Base-by-base conservation (phyloP, 495 filamentous ascomycete species). In the Penicillium roqueforti region DNA sequence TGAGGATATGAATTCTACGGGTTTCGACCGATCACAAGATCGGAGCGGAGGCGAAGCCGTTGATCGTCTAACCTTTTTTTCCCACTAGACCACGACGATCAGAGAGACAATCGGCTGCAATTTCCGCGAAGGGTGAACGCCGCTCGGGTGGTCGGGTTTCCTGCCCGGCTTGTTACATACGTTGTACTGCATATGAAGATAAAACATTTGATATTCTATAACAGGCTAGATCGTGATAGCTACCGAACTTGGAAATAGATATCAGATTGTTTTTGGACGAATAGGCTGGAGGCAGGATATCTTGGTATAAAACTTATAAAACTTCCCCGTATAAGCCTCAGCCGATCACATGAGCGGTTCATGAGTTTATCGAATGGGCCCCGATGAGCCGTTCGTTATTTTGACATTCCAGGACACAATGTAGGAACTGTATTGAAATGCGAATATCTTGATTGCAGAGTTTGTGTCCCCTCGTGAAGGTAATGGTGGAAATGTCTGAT, bases 1-100 rank as follows among this genome's bases (percentile, higher is more conserved):
- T 55, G 47, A 22, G 28, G 36, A 41, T 51, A 14, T 19, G 23
- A 32, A 36, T n/a, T 36, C 20, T 31, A 36, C 25, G 36, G 36
- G 43, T 14, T 37, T 14, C 3, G 39, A 29, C 63, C 63, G 63
- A 58, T 66, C 63, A 66, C 63, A 55, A 43, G 63, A 66, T 46
- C 63, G 63, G 63, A 28, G 56, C 41, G 26, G 53, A 48, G 43
- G 36, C 31, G 19, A 23, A 26, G 50, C 50, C 50, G 50, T 44
- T 44, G 20, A 36, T 36, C 39, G 49, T 13, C 49, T 25, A 23
- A 42, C 7, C 3, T 7, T 2, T 5, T 34, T n/a, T 34, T 4
- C 34, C 18, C 6, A 22, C 37, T 32, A 40, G 31, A 14, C 18
- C 29, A 16, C 37, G 23, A 29, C 22, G 38, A 37, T 41, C 25